phyloP scores from a whole-genome alignment of 106 monocot species.

The Acorus calamus region DNA sequence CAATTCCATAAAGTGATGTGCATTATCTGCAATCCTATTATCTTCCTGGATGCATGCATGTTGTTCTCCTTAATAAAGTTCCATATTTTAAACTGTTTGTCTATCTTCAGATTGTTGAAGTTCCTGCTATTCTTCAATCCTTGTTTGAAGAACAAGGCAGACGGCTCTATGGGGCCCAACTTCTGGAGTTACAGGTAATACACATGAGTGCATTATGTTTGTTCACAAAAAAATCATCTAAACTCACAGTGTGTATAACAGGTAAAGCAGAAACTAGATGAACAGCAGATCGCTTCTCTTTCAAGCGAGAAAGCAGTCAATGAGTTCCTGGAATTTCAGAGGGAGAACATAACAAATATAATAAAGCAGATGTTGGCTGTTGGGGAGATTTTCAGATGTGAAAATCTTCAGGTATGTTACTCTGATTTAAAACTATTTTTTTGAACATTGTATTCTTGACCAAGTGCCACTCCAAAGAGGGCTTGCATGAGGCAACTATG shows the following conservation, averaged over 20 bases:
- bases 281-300: slow-evolving; percentile 60
- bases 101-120: slow-evolving; percentile 70
- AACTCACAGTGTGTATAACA: slow-evolving; percentile 11
- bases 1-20: not conserved
- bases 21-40: too few relatives aligned
- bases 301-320: slow-evolving; percentile 75
- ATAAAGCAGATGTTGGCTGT: slow-evolving; percentile 91
- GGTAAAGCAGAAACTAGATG: slow-evolving; percentile 56
- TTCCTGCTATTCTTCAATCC: slow-evolving; percentile 68
- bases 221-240: too few relatives aligned
- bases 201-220: not conserved
- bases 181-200: slow-evolving; percentile 77
- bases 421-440: too few relatives aligned
- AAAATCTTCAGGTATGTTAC: slow-evolving; percentile 62
- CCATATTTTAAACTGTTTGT: too few relatives aligned
- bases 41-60: too few relatives aligned
- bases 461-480: too few relatives aligned
- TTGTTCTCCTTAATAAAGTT: too few relatives aligned
- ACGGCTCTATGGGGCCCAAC: slow-evolving; percentile 80
- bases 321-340: slow-evolving; percentile 62
- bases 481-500: too few relatives aligned
- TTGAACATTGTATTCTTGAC: too few relatives aligned
- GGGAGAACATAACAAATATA: slow-evolving; percentile 55
- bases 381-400: slow-evolving; percentile 77
- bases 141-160: slow-evolving; percentile 97